Conservation (phyloP, 345 rosid species). For the Dovyalis caffra region DNA sequence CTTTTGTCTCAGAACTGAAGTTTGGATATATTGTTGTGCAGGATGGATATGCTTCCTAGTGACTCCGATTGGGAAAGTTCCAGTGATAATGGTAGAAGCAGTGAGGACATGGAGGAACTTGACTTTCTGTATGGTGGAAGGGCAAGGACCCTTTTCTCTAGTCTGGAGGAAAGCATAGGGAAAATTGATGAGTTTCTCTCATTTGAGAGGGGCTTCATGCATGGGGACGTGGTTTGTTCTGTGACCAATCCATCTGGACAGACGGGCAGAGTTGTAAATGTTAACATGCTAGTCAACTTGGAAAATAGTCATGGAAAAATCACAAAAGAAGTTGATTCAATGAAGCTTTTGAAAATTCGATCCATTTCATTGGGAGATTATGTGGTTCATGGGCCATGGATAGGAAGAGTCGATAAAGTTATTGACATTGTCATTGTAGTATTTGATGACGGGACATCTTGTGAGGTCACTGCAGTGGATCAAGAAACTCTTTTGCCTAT, state of each 20-base stretch:
- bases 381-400: conserved; percentile 73
- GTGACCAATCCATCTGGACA: conserved; percentile 66
- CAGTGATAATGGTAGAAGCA: conserved; percentile 72
- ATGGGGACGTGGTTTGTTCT: conserved; percentile 76
- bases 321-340: conserved; percentile 55
- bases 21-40: conserved; percentile 28
- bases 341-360: conserved; percentile 51
- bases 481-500: conserved; percentile 59
- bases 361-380: conserved; percentile 73
- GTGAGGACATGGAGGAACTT: conserved; percentile 67
- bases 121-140: conserved; percentile 54
- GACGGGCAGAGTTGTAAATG: conserved; percentile 64
- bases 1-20: conserved; percentile 11
- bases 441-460: conserved; percentile 72
- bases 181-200: conserved; percentile 91
- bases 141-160: conserved; percentile 68
- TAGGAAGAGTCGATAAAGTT: conserved; percentile 68
- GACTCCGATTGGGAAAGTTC: conserved; percentile 90
- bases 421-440: conserved; percentile 57
- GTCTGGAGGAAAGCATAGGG: conserved; percentile 76
- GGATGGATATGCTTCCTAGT: conserved; percentile 56
- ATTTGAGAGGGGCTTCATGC: conserved; percentile 67
- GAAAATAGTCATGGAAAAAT: conserved; percentile 59
- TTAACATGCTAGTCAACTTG: conserved; percentile 58
- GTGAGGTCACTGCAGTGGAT: conserved; percentile 56